Evolutionary conservation across 331 rosid genomes (phyloP), one percentile per base, ranked within the genome.

Genomic region (Spiraea crenata): DNA sequence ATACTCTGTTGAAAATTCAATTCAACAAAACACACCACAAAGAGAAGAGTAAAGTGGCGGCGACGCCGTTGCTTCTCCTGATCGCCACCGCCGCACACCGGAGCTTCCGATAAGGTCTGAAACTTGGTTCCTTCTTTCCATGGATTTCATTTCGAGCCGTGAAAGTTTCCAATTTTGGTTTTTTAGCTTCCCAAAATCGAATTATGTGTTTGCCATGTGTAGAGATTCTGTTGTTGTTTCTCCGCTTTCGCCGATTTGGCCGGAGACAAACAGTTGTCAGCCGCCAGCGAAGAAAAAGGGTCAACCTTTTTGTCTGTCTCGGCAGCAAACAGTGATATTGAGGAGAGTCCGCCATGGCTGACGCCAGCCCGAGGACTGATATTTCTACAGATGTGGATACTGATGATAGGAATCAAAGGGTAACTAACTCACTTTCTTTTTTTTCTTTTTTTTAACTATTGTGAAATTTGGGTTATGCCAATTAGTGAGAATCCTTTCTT

Each of bases 311-410:
- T 81, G 74, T 78, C 84, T 74, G 47, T 80, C 80, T 49, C 72
- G 67, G 62, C 39, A 66, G 58, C 73, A 60, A 62, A 72, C 76
- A 78, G 80, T 79, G 77, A 63, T 81, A 69, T 71, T 62, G 86
- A 84, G 63, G 74, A 82, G 88, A 80, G 55, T 76, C 83, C 64
- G 62, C 83, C 81, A 95, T 95, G 99, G 92, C 99, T 45, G 98
- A 89, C 77, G 96, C 68, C 73, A 95, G 99, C 85, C 98, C 99
- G 6, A 80, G 99, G 92, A 91, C 99, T 75, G 99, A 95, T 88
- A 95, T 95, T 46, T 91, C 99, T 52, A 91, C 99, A 58, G 99
- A 95, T 75, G 98, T 44, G 52, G 99, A 95, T 71, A 95, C 95
- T 42, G 99, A 95, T 78, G 98, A 95, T 56, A 95, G 81, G 83